Conservation (phyloP, 2,329 filamentous ascomycete species). For the Cadophora malorum region DNA sequence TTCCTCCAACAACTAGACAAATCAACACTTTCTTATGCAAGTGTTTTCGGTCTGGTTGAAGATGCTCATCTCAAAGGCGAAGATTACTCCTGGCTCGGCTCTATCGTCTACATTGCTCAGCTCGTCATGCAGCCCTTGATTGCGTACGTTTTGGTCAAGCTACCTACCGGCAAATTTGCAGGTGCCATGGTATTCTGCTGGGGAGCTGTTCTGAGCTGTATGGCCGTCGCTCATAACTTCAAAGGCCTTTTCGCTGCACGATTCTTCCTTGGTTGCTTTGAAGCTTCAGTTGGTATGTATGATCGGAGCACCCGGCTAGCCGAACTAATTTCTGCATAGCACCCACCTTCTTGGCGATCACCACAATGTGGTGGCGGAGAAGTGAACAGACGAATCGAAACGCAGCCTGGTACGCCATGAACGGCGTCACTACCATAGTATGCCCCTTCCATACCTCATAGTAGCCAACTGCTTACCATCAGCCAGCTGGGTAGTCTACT, state of each 20-base stretch:
- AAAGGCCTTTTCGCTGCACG: conserved; percentile 46
- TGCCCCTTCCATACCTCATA: conserved; percentile 36
- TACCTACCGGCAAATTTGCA: conserved; percentile 62
- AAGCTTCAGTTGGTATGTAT: neutral
- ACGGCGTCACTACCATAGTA: conserved; percentile 59
- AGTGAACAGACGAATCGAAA: conserved; percentile 64
- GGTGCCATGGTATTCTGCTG: conserved; percentile 59
- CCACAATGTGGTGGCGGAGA: neutral
- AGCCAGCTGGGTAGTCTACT: conserved; percentile 37
- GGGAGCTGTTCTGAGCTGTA: conserved; percentile 54
- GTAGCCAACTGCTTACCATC: conserved; percentile 28
- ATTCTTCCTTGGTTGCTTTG: conserved; percentile 43
- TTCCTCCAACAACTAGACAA: conserved; percentile 60
- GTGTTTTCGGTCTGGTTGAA: conserved; percentile 56
- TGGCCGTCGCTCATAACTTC: conserved; percentile 45
- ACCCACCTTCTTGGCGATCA: neutral
- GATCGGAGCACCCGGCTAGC: neutral
- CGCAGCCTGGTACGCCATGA: conserved; percentile 65
- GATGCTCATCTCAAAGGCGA: conserved; percentile 52
- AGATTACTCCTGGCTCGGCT: conserved; percentile 63
- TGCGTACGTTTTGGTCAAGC: conserved; percentile 58
- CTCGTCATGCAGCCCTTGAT: conserved; percentile 63
- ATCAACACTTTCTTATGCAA: conserved; percentile 49
- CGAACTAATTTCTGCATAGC: neutral
- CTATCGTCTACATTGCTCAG: conserved; percentile 65